Percentiles rank a stretch among this genome's conserved stretches.
Evolutionary conservation across 768 basidiomycete species (phyloP).

Genomic region (Melanogaster broomeanus): DNA sequence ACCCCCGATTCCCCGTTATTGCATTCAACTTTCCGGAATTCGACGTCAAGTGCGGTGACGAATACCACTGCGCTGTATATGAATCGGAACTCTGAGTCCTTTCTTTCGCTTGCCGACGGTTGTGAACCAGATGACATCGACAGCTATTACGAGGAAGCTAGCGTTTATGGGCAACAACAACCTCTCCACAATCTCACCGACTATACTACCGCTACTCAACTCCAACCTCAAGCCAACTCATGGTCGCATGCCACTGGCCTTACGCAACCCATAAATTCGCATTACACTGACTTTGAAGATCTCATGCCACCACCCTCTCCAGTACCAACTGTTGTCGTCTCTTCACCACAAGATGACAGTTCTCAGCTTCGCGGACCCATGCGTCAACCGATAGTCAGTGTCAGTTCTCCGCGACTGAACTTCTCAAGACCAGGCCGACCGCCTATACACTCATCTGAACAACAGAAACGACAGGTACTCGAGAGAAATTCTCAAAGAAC

Average conservation of each 20-base stretch:
- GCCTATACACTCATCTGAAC: constrained; percentile 38
- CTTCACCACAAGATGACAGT: constrained; percentile 38
- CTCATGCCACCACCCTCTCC: constrained; percentile 22
- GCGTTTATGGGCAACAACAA: constrained; percentile 32
- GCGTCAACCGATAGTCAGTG: constrained; percentile 43
- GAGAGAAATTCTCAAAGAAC: constrained; percentile 56
- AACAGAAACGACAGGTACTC: constrained; percentile 46
- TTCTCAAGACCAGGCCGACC: constrained; percentile 66
- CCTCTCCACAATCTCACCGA: neutral
- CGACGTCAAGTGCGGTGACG: constrained; percentile 38
- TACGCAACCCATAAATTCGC: constrained; percentile 4
- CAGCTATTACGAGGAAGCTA: constrained; percentile 39
- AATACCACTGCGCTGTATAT: constrained; percentile 10
- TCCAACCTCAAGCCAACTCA: constrained; percentile 7
- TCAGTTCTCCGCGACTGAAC: constrained; percentile 44
- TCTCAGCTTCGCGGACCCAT: constrained; percentile 23
- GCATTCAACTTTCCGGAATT: constrained; percentile 48
- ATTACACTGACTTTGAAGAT: constrained; percentile 10
- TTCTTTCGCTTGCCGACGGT: constrained; percentile 31
- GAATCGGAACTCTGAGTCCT: constrained; percentile 24
- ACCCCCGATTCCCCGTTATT: constrained; percentile 48
- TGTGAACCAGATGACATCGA: constrained; percentile 29
- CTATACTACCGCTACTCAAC: neutral
- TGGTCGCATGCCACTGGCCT: constrained; percentile 14
- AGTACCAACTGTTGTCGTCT: constrained; percentile 58